Conservation (phyloP, 2,329 filamentous ascomycete genomes). For the Phaeosphaeriaceae sp. region DNA sequence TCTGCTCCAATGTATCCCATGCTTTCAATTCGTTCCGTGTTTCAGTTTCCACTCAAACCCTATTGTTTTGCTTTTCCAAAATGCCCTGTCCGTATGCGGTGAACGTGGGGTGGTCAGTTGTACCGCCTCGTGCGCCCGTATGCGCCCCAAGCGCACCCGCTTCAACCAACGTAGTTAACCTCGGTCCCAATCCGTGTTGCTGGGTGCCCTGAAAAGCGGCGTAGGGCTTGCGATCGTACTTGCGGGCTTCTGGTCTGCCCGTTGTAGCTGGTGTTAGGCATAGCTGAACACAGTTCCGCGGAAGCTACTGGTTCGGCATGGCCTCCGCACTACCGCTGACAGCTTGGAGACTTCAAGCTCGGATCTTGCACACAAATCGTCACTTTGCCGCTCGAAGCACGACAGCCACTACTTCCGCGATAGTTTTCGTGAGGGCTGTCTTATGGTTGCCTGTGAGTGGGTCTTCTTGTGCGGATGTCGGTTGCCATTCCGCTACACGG, state of each 20-base stretch:
- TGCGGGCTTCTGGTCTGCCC: neutral
- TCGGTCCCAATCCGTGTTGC: slow-evolving; percentile 37
- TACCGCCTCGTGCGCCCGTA: slow-evolving; percentile 7
- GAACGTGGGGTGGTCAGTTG: slow-evolving; percentile 15
- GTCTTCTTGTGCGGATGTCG: slow-evolving; percentile 19
- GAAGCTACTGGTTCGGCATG: neutral
- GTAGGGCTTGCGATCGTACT: slow-evolving; percentile 33
- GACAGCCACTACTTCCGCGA: slow-evolving; percentile 26
- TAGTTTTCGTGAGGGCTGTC: slow-evolving; percentile 17
- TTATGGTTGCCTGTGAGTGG: slow-evolving; percentile 19
- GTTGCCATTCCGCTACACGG: slow-evolving; percentile 15
- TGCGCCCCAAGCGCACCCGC: slow-evolving; percentile 36
- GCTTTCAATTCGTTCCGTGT: neutral
- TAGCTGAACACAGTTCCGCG: slow-evolving; percentile 8
- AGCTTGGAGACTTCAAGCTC: neutral
- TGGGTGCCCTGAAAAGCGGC: slow-evolving; percentile 37
- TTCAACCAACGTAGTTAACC: slow-evolving; percentile 29
- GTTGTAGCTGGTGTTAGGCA: neutral
- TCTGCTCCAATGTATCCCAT: neutral
- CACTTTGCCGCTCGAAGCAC: slow-evolving; percentile 44
- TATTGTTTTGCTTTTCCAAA: neutral
- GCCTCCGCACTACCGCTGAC: neutral
- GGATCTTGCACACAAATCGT: slow-evolving; percentile 5
- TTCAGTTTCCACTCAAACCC: neutral
- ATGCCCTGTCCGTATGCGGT: neutral